Conservation (phyloP, 352 stramenopile genomes). For the Pythium pyrilobum region DNA sequence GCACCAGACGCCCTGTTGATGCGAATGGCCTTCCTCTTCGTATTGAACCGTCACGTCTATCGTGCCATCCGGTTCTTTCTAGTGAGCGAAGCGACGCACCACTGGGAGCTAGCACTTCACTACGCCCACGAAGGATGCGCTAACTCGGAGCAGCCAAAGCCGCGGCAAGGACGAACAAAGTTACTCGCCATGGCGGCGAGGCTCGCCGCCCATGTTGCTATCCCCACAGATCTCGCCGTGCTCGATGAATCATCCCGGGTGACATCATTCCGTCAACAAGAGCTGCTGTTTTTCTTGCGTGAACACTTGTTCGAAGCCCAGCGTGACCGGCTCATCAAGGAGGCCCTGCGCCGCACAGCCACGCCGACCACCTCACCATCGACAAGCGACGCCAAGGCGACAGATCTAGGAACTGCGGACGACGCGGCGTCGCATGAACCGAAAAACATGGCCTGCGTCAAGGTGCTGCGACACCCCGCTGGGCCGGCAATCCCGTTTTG, state of each 20-base stretch:
- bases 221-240: background rate
- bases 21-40: constrained; percentile 32
- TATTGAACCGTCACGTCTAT: constrained; percentile 41
- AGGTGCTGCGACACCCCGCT: too few relatives aligned
- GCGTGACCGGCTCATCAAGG: constrained; percentile 12
- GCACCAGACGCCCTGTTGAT: constrained; percentile 11
- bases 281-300: background rate
- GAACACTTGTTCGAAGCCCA: constrained; percentile 3
- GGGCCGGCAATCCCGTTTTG: background rate
- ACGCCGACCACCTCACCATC: background rate
- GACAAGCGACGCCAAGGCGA: background rate
- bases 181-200: background rate
- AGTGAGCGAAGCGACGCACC: background rate
- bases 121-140: too few relatives aligned
- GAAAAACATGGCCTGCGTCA: background rate
- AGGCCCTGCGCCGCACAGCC: constrained; percentile 3
- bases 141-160: too few relatives aligned
- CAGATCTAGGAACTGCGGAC: background rate
- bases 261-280: background rate
- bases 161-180: background rate
- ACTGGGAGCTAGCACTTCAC: too few relatives aligned
- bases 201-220: background rate
- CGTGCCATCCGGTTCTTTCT: constrained; percentile 33
- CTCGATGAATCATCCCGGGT: background rate
- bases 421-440: background rate